Conservation (phyloP, 179 eudicot species). For the Spergularia azorica region DNA sequence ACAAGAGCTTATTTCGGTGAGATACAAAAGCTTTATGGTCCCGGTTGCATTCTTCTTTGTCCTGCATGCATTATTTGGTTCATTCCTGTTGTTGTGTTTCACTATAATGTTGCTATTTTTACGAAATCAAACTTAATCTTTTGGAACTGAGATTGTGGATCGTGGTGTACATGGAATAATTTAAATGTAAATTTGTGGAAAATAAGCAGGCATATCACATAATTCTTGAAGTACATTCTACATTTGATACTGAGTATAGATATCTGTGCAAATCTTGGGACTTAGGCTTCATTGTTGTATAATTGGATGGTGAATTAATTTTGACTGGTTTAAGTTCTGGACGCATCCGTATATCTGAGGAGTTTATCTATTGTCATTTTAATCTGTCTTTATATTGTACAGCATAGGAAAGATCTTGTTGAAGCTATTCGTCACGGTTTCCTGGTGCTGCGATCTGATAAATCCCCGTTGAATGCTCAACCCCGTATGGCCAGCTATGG, state of each 20-base stretch:
- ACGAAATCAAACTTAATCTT: not conserved
- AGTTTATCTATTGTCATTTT: not conserved
- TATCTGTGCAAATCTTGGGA: not conserved
- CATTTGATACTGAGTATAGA: not conserved
- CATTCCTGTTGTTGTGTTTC: not conserved
- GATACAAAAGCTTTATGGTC: slow-evolving; percentile 15
- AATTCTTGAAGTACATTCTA: not conserved
- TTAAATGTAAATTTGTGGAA: not conserved
- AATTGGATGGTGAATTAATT: not conserved
- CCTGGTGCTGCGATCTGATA: slow-evolving; percentile 65
- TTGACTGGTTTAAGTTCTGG: not conserved
- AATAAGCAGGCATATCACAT: not conserved
- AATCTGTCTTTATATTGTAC: slow-evolving; percentile 24
- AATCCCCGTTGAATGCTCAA: slow-evolving; percentile 57
- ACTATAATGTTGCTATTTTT: not conserved
- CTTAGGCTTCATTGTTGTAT: not conserved
- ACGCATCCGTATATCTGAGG: not conserved
- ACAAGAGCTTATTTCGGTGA: slow-evolving; percentile 83
- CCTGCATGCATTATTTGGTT: not conserved
- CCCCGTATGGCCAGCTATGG: slow-evolving; percentile 95
- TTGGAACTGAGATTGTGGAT: not conserved
- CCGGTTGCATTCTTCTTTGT: slow-evolving; percentile 7
- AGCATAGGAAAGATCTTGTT: slow-evolving; percentile 92
- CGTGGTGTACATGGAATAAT: not conserved
- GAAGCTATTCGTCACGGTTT: slow-evolving; percentile 80